A percentile compares a stretch with the other conserved stretches of the same genome.
Conservation (phyloP, 2,329 filamentous ascomycete species). For the Triangularia setosa region DNA sequence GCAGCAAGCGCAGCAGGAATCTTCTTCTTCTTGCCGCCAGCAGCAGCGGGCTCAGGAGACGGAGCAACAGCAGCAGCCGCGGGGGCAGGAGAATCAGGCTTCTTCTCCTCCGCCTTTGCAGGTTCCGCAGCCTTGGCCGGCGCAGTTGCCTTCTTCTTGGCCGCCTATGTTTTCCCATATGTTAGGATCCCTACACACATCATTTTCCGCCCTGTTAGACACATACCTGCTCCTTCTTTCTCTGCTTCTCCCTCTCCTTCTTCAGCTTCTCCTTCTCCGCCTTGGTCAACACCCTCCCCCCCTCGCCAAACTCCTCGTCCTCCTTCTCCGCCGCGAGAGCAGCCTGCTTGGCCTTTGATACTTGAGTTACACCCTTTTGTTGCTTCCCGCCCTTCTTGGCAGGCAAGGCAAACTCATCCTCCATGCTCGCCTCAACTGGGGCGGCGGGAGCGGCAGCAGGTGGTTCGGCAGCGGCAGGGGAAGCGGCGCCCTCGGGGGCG, state of each 20-base stretch:
- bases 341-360: slow-evolving; percentile 30
- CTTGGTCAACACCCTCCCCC: slow-evolving; percentile 81
- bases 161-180: slow-evolving; percentile 51
- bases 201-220: background rate
- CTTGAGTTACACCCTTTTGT: slow-evolving; percentile 26
- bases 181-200: background rate
- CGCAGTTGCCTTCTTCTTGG: slow-evolving; percentile 71
- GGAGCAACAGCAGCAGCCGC: slow-evolving; percentile 27
- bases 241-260: slow-evolving; percentile 97
- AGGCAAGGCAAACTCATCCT: slow-evolving; percentile 80
- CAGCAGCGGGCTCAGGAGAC: slow-evolving; percentile 38
- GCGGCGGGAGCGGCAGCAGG: slow-evolving; percentile 60
- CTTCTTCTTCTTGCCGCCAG: slow-evolving; percentile 81
- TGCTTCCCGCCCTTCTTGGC: slow-evolving; percentile 65
- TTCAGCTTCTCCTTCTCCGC: slow-evolving; percentile 97
- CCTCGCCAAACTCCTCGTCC: slow-evolving; percentile 49
- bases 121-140: slow-evolving; percentile 50
- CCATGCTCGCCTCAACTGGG: slow-evolving; percentile 74
- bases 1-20: slow-evolving; percentile 68
- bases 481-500: slow-evolving; percentile 32
- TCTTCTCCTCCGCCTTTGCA: slow-evolving; percentile 48
- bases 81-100: slow-evolving; percentile 36
- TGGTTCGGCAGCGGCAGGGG: slow-evolving; percentile 38
- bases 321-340: slow-evolving; percentile 41
- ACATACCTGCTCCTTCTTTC: slow-evolving; percentile 91